These are phyloP conservation scores for Lactarius trivialis DNA, from an alignment of 768 basidiomycete genomes.

Conservation along the genomic window DNA sequence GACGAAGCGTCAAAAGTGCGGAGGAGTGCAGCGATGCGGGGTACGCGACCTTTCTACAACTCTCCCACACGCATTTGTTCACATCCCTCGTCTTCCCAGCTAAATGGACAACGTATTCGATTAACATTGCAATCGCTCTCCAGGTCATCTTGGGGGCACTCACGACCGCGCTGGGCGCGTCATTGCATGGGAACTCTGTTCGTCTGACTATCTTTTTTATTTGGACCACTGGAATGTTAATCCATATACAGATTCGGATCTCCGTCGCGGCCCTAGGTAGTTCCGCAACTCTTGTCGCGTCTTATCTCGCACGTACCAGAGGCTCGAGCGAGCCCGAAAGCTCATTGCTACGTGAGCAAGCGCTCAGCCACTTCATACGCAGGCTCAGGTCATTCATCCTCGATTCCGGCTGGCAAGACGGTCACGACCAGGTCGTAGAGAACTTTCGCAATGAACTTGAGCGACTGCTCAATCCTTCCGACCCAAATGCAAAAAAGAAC, in stretches of 20 bases:
- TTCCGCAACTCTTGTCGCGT: slow-evolving; percentile 56
- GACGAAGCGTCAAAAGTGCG: neutral
- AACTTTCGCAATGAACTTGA: slow-evolving; percentile 39
- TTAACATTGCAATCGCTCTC: slow-evolving; percentile 26
- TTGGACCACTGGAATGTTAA: neutral
- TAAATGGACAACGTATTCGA: slow-evolving; percentile 1
- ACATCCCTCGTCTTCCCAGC: neutral
- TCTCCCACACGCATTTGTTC: neutral
- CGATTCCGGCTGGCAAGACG: slow-evolving; percentile 41
- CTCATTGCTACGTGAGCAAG: slow-evolving; percentile 48
- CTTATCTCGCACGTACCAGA: slow-evolving; percentile 63
- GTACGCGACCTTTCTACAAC: neutral
- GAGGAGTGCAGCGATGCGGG: neutral
- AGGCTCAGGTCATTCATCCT: slow-evolving; percentile 49
- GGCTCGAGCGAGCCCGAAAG: slow-evolving; percentile 64
- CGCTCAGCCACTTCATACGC: slow-evolving; percentile 60
- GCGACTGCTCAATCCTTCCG: slow-evolving; percentile 30
- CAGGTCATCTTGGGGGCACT: slow-evolving; percentile 25
- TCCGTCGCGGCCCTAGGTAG: slow-evolving; percentile 42
- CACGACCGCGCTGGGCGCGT: slow-evolving; percentile 23
- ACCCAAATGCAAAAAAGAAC: neutral
- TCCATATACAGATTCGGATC: slow-evolving; percentile 29
- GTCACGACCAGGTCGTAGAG: slow-evolving; percentile 34
- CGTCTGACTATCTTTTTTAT: neutral
- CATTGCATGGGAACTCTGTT: slow-evolving; percentile 13